phyloP scores from a whole-genome alignment of 148 eudicot genomes.

The Talinum fruticosum region DNA sequence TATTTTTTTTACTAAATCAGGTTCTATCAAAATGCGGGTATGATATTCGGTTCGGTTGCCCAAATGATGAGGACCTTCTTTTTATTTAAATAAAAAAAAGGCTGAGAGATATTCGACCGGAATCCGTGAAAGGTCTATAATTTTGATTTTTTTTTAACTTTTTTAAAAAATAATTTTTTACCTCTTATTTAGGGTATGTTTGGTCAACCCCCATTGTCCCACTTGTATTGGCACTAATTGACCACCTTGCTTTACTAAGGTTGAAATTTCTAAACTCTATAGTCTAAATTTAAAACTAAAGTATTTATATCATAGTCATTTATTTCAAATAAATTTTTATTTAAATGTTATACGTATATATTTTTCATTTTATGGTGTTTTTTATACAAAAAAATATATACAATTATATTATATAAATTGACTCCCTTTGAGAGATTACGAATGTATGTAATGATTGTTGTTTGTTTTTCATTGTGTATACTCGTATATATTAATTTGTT shows the following conservation, averaged over 20 bases:
- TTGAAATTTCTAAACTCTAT: too few relatives aligned
- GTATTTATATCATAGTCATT: too few relatives aligned
- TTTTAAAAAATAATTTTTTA: not conserved
- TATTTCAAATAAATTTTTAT: too few relatives aligned
- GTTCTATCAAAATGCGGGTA: not conserved
- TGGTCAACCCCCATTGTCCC: conserved; percentile 26
- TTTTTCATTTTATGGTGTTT: too few relatives aligned
- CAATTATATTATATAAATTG: too few relatives aligned
- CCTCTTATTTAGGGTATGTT: conserved; percentile 7
- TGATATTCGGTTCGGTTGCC: conserved; percentile 10
- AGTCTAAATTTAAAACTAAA: too few relatives aligned
- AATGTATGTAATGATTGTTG: too few relatives aligned
- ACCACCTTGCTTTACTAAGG: not conserved
- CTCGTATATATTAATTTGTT: too few relatives aligned
- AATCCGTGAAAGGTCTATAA: conserved; percentile 23
- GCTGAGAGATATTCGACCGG: conserved; percentile 17
- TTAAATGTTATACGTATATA: too few relatives aligned
- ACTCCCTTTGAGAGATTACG: too few relatives aligned
- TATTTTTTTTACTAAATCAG: not conserved
- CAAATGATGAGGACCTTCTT: conserved; percentile 7
- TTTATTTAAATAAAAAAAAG: not conserved
- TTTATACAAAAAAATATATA: too few relatives aligned
- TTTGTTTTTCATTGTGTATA: too few relatives aligned
- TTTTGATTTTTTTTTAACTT: not conserved
- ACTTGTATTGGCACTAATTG: conserved; percentile 9